phyloP scores from a whole-genome alignment of 148 eudicot genomes.

The Dianthus caryophyllus region DNA sequence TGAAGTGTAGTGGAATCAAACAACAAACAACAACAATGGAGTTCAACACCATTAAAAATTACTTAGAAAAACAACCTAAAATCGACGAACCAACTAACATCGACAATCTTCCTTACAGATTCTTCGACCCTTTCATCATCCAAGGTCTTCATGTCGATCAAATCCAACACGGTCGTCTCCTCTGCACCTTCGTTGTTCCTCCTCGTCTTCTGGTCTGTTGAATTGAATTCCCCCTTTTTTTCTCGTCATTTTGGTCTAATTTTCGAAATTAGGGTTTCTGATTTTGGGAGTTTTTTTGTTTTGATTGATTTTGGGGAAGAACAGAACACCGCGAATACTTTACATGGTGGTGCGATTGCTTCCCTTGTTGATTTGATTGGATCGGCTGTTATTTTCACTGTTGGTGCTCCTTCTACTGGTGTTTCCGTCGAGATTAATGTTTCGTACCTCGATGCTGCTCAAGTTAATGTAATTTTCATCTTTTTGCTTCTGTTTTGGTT shows the following conservation, averaged over 20 bases:
- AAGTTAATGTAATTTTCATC: constrained; percentile 38
- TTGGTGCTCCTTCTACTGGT: constrained; percentile 43
- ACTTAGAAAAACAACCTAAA: constrained; percentile 43
- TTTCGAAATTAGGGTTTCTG: constrained; percentile 14
- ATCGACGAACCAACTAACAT: constrained; percentile 41
- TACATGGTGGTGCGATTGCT: constrained; percentile 84
- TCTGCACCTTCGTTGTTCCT: constrained; percentile 71
- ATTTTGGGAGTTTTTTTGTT: neutral
- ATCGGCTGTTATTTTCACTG: constrained; percentile 52
- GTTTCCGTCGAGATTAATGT: constrained; percentile 87
- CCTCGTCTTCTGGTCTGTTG: constrained; percentile 53
- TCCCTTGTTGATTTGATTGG: constrained; percentile 72
- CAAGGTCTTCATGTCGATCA: constrained; percentile 43
- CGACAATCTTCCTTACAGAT: constrained; percentile 44
- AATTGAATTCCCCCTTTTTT: constrained; percentile 5
- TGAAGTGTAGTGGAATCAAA: neutral
- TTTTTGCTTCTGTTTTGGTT: neutral
- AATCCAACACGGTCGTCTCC: constrained; percentile 53
- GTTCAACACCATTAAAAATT: constrained; percentile 40
- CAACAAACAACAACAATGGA: constrained; percentile 33
- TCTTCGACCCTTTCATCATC: constrained; percentile 60
- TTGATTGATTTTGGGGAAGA: constrained; percentile 3
- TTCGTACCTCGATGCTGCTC: constrained; percentile 72
- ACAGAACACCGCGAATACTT: constrained; percentile 60
- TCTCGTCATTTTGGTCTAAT: neutral